These are phyloP conservation scores for Suhomyces bokatorum DNA, from an alignment of 1,139 yeast species.

Conservation along the genomic window DNA sequence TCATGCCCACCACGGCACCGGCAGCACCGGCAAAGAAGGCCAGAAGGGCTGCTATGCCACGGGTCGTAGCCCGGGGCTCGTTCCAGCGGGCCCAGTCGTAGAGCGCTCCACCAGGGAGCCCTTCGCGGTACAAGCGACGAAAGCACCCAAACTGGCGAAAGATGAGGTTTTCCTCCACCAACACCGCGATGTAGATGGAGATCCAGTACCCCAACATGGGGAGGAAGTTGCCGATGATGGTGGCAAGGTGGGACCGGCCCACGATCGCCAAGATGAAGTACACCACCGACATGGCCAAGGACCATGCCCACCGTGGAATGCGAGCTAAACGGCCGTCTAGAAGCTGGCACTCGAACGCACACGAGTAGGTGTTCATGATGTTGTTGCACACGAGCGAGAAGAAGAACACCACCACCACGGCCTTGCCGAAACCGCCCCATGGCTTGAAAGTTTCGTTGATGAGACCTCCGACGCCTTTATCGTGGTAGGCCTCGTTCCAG, in stretches of 20 bases:
- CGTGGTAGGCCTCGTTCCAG: constrained; percentile 25
- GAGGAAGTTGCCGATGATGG: constrained; percentile 26
- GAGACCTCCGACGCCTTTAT: constrained; percentile 28
- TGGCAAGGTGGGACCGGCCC: constrained; percentile 25
- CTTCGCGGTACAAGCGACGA: constrained; percentile 16
- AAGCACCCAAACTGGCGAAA: constrained; percentile 17
- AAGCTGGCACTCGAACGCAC: constrained; percentile 29
- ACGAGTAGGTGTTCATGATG: constrained; percentile 33
- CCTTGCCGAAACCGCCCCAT: constrained; percentile 32
- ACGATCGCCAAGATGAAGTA: constrained; percentile 25
- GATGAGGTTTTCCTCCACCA: constrained; percentile 26
- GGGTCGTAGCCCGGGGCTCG: constrained; percentile 19
- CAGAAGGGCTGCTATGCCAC: constrained; percentile 28
- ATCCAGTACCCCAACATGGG: constrained; percentile 35
- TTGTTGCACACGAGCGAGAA: constrained; percentile 40
- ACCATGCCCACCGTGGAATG: constrained; percentile 32
- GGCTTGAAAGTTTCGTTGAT: constrained; percentile 23
- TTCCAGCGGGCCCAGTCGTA: constrained; percentile 26
- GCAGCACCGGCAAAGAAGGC: constrained; percentile 29
- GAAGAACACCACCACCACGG: constrained; percentile 35
- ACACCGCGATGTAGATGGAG: constrained; percentile 26
- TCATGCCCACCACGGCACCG: constrained; percentile 37
- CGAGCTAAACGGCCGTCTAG: constrained; percentile 21
- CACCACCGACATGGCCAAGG: constrained; percentile 20
- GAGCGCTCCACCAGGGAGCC: constrained; percentile 8